A percentile compares a stretch with the other conserved stretches of the same genome.
Evolutionary conservation across 1,284 basidiomycete species (phyloP).

Genomic region (Pseudozyma tsukubaensis): DNA sequence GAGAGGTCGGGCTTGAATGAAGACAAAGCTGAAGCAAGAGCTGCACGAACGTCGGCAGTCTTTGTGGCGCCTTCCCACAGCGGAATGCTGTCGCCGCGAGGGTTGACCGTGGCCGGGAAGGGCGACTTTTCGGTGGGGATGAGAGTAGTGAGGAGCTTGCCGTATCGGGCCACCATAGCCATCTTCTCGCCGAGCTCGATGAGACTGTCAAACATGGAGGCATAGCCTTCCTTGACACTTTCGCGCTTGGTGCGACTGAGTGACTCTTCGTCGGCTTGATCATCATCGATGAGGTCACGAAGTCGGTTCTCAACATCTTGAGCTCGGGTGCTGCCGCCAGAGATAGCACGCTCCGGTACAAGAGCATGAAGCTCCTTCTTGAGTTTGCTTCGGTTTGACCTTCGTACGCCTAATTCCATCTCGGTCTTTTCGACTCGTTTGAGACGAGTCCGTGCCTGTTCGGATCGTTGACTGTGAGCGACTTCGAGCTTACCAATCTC

Average conservation of each 20-base stretch:
- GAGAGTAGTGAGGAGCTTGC: constrained; percentile 53
- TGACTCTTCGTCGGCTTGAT: constrained; percentile 55
- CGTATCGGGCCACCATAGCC: constrained; percentile 58
- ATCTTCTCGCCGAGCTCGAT: constrained; percentile 64
- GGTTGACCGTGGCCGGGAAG: constrained; percentile 43
- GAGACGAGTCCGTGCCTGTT: constrained; percentile 51
- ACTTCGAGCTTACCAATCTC: constrained; percentile 58
- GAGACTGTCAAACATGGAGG: constrained; percentile 59
- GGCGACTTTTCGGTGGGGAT: constrained; percentile 50
- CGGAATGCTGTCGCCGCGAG: constrained; percentile 33
- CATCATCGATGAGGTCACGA: constrained; percentile 48
- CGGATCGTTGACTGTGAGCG: constrained; percentile 52
- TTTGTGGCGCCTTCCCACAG: constrained; percentile 52
- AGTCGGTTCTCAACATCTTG: constrained; percentile 50
- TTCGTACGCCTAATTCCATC: constrained; percentile 48
- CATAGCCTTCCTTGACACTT: constrained; percentile 48
- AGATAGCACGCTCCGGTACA: constrained; percentile 52
- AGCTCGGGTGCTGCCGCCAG: constrained; percentile 20
- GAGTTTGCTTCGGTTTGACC: constrained; percentile 51
- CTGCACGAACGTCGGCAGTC: constrained; percentile 56
- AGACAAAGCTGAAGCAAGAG: constrained; percentile 50
- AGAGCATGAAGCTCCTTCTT: constrained; percentile 56
- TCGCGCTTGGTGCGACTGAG: constrained; percentile 53
- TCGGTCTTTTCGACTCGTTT: constrained; percentile 56
- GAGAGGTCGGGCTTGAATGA: constrained; percentile 36